Percentiles rank a stretch among this genome's conserved stretches.
These are phyloP conservation scores for Auriscalpium vulgare DNA, from an alignment of 768 basidiomycete species.

Conservation along the genomic window DNA sequence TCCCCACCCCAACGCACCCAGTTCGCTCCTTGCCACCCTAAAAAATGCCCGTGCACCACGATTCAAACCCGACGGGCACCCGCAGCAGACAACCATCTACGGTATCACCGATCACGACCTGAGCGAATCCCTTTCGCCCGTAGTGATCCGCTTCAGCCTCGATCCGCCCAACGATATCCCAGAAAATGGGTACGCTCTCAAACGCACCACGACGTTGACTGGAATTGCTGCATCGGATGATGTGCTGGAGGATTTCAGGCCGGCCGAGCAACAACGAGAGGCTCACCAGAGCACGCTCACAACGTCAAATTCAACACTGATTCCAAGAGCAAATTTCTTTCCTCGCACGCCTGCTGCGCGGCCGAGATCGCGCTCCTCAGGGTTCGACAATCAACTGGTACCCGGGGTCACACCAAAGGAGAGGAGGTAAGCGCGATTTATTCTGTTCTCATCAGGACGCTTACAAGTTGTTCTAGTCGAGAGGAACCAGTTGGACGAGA, in stretches of 20 bases:
- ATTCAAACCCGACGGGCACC: slow-evolving; percentile 20
- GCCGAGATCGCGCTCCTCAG: slow-evolving; percentile 63
- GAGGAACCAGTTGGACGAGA: neutral
- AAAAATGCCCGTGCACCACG: slow-evolving; percentile 14
- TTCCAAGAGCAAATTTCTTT: slow-evolving; percentile 58
- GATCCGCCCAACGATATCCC: slow-evolving; percentile 37
- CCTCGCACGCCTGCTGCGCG: slow-evolving; percentile 45
- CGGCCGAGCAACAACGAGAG: neutral
- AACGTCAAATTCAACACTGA: neutral
- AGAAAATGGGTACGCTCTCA: slow-evolving; percentile 14
- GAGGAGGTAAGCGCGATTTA: slow-evolving; percentile 14
- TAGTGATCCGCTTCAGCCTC: slow-evolving; percentile 51
- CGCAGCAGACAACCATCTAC: slow-evolving; percentile 48
- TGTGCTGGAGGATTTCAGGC: neutral
- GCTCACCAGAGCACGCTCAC: neutral
- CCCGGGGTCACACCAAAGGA: slow-evolving; percentile 10
- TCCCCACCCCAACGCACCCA: no score
- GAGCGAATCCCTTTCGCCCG: slow-evolving; percentile 39
- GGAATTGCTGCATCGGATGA: no score
- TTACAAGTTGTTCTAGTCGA: neutral
- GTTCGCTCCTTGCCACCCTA: slow-evolving; percentile 18
- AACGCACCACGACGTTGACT: neutral
- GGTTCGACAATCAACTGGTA: slow-evolving; percentile 38
- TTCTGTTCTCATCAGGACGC: neutral
- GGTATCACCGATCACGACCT: slow-evolving; percentile 49